Base-by-base conservation (phyloP, 495 filamentous ascomycete species). In the Amorphotheca resinae region DNA sequence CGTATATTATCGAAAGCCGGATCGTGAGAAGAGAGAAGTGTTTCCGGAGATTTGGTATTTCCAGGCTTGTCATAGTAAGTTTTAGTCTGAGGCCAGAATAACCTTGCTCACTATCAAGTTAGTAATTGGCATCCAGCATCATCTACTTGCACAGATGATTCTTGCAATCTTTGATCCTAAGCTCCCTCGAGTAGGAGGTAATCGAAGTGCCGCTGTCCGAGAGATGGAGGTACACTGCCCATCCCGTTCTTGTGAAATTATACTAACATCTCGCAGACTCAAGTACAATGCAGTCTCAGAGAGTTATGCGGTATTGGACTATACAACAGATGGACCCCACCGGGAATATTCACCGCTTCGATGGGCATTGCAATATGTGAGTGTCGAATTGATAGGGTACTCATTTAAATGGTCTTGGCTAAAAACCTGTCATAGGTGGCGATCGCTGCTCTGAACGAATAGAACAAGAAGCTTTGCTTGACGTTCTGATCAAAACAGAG, bases 121-220 rank as follows among this genome's bases (percentile, higher is more conserved):
- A 72, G 69, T 69, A 8, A 69, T 73, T 34, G 69, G 68, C 4
- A 59, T 64, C 17, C 69, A 73, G 41, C 69, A 73, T 62, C 70
- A 74, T 58, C 68, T 66, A 40, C 59, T 68, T 42, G 72, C 73
- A 38, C 67, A 69, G 54, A 61, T 69, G 37, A 65, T 69, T 44
- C 53, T 60, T 6, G 46, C 60, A 34, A 57, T 60, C 38, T 67
- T 63, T 54, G 63, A 68, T 51, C 65, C 64, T 35, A 61, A 56
- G 36, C 58, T 61, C 33, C 59, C 60, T 1, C 52, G 50, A 42
- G 57, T 61, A 14, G 63, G 63, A 9, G 55, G 50, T 11, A 50
- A 38, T 20, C 54, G 58, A 11, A 54, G 54, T 37, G 49, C 44
- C 18, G 63, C 53, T 14, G 45, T 60, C 8, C 45, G 49, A 20